These are phyloP conservation scores for Beta corolliflora DNA, from an alignment of 179 eudicot species.

Conservation along the genomic window DNA sequence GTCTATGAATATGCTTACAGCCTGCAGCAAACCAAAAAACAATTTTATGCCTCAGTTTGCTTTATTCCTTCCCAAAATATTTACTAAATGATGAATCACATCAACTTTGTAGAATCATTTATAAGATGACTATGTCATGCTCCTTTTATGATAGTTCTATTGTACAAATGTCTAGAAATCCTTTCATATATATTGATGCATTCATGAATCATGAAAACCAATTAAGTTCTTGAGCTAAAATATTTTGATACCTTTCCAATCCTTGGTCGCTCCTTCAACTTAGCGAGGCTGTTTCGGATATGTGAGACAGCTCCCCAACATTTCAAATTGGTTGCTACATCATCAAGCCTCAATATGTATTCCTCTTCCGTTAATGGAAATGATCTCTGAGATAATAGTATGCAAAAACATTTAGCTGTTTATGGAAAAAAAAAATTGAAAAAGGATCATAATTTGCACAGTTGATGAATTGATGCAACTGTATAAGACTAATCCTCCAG, in stretches of 20 bases:
- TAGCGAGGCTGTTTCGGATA: constrained; percentile 75
- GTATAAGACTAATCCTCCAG: background rate
- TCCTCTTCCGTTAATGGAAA: constrained; percentile 95
- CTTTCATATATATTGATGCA: too few species aligned
- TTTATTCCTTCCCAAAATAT: background rate
- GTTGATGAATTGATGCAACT: background rate
- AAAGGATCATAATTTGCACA: background rate
- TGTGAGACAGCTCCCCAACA: constrained; percentile 99
- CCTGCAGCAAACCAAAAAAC: constrained; percentile 39
- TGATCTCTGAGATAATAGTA: constrained; percentile 57
- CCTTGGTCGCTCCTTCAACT: constrained; percentile 82
- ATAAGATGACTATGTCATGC: background rate
- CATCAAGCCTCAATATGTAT: constrained; percentile 90
- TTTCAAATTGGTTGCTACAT: constrained; percentile 84
- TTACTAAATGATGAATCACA: background rate
- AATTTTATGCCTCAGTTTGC: background rate
- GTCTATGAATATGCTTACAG: constrained; percentile 77
- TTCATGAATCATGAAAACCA: background rate
- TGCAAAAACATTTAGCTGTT: background rate
- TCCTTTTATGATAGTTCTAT: background rate
- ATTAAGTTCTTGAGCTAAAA: background rate
- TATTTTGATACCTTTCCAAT: constrained; percentile 79
- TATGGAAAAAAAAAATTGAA: background rate
- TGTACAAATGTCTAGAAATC: background rate
- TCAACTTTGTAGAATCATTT: background rate